Evolutionary conservation across 441 rosid genomes (phyloP).

Genomic region (Gossypium lobatum): DNA sequence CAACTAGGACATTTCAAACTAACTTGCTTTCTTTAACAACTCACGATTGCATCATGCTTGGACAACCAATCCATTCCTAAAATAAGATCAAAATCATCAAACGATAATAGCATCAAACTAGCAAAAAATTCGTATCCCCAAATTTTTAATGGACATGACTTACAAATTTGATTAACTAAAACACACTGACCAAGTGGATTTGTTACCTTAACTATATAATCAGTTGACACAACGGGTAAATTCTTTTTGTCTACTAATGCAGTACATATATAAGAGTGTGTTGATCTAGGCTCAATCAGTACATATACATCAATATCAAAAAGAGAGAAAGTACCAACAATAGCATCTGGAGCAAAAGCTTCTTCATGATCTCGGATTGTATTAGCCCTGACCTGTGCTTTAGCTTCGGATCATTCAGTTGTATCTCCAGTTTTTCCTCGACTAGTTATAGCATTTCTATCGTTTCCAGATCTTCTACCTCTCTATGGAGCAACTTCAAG

Average conservation of each 20-base stretch:
- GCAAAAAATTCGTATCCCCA: neutral
- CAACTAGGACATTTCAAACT: neutral
- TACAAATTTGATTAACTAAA: neutral
- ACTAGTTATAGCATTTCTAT: too few relatives aligned
- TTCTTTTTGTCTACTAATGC: neutral
- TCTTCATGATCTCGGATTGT: too few relatives aligned
- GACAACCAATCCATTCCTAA: neutral
- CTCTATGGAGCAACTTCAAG: too few relatives aligned
- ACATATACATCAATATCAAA: too few relatives aligned
- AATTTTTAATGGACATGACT: neutral
- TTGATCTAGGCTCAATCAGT: too few relatives aligned
- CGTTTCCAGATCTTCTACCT: too few relatives aligned
- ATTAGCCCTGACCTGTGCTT: too few relatives aligned
- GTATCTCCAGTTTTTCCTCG: too few relatives aligned
- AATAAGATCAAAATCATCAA: neutral
- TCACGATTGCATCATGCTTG: neutral
- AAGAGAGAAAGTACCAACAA: too few relatives aligned
- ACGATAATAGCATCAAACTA: neutral
- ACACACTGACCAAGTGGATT: neutral
- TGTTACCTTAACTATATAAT: neutral
- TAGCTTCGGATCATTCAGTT: too few relatives aligned
- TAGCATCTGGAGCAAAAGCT: too few relatives aligned
- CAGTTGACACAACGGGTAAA: neutral
- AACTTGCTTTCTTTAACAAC: neutral
- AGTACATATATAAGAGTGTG: too few relatives aligned